Evolutionary conservation across 2,329 filamentous ascomycete genomes (phyloP), one percentile per base, ranked within the genome.

Genomic region (Trichoderma guizhouense): DNA sequence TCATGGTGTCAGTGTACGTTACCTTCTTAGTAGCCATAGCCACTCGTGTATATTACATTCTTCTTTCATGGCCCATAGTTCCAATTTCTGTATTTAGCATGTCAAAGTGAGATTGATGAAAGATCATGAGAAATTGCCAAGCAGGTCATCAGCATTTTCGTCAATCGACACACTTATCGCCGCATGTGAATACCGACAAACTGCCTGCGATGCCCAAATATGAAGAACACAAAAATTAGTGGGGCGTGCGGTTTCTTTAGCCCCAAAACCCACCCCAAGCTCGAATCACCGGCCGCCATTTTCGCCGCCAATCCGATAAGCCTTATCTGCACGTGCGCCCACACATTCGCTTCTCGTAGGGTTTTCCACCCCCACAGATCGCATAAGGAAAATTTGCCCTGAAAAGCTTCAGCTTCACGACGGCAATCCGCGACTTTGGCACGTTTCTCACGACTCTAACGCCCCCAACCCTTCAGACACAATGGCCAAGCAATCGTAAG

Each of bases 401-500:
- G 78, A 81, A 80, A 79, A 76, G 34, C 75, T 77, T 75, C 75
- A 77, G 77, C 76, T 69, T 79, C 76, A 80, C 79, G 79, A 81
- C 79, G 78, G 79, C 78, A 79, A 77, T 76, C 77, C 76, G 79
- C 79, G 78, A 81, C 77, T 77, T 60, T 78, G 80, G 80, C 78
- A 81, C 77, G 76, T 78, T 79, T 76, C 75, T 77, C 74, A 81
- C 79, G 80, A 81, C 80, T 76, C 43, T 79, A 82, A 82, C 81
- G 81, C 79, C 81, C 63, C 79, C 78, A 80, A 78, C 81, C 79
- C 83, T 82, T 82, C 84, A 83, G 82, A 84, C 82, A 85, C 83
- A 88, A 90, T 90, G 88, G 88, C 87, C 83, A 90, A 90, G 84
- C 80, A 86, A 78, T 89, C 87, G 88, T 90, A 86, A 85, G 88